Percentiles rank a stretch among this genome's conserved stretches.
Evolutionary conservation across 2,329 filamentous ascomycete species (phyloP).

Genomic region (Botryosphaeria dothidea): DNA sequence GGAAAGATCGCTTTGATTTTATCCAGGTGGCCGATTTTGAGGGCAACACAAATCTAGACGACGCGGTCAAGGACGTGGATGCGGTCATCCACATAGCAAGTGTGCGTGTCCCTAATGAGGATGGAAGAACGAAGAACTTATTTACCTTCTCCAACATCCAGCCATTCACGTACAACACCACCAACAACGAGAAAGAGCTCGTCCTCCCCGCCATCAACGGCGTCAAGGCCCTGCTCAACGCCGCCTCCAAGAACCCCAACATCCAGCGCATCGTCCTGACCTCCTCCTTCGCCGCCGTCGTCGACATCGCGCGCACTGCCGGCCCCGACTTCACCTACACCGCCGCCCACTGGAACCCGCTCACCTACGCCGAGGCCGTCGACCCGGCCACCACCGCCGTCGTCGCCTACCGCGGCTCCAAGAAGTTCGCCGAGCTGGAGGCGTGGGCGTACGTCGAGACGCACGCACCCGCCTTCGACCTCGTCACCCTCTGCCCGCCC

Average conservation of each 20-base stretch:
- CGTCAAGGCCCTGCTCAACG: constrained; percentile 43
- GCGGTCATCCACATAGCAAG: constrained; percentile 50
- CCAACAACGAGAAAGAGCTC: constrained; percentile 36
- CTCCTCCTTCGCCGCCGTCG: constrained; percentile 19
- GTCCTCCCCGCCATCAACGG: constrained; percentile 51
- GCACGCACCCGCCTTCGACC: constrained; percentile 24
- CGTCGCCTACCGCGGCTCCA: constrained; percentile 29
- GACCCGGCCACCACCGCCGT: constrained; percentile 20
- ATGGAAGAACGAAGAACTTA: constrained; percentile 25
- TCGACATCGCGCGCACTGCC: background rate
- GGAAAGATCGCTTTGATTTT: constrained; percentile 42
- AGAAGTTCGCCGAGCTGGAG: constrained; percentile 30
- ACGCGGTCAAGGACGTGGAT: constrained; percentile 45
- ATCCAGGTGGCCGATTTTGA: constrained; percentile 47
- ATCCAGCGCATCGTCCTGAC: constrained; percentile 27
- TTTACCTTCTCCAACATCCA: background rate
- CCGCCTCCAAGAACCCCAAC: background rate
- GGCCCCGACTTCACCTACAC: constrained; percentile 24
- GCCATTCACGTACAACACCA: constrained; percentile 1
- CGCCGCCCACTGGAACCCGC: constrained; percentile 30
- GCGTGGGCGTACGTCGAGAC: constrained; percentile 28
- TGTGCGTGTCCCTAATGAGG: constrained; percentile 19
- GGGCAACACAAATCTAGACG: constrained; percentile 37
- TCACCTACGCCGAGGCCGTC: constrained; percentile 27
- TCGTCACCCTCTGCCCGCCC: constrained; percentile 30